These are phyloP conservation scores for Monosporascus sp. DNA, from an alignment of 2,329 filamentous ascomycete genomes.

Conservation along the genomic window DNA sequence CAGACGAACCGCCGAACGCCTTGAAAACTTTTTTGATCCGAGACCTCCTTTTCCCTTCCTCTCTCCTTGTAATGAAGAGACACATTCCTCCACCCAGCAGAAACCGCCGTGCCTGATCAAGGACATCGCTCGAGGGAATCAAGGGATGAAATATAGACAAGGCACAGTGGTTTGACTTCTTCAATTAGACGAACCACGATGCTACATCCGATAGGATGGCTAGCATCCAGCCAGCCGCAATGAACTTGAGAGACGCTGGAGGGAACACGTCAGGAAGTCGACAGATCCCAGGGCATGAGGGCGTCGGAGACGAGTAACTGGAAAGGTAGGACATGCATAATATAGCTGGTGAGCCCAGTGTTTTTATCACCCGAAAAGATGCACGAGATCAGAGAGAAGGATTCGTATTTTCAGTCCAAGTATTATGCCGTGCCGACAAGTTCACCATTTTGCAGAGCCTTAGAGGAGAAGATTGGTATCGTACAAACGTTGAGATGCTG, in stretches of 20 bases:
- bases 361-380: not conserved
- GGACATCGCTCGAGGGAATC: too few species aligned
- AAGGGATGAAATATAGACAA: too few species aligned
- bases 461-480: slow-evolving; percentile 20
- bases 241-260: not conserved
- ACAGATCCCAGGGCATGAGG: not conserved
- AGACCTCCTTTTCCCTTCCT: too few species aligned
- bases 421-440: not conserved
- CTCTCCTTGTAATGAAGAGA: too few species aligned
- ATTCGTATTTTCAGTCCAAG: not conserved
- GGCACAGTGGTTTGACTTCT: too few species aligned
- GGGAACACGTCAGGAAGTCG: not conserved
- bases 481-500: slow-evolving; percentile 14
- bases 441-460: slow-evolving; percentile 10
- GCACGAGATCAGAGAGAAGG: not conserved
- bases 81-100: too few species aligned
- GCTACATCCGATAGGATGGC: too few species aligned
- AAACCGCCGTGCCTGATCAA: too few species aligned
- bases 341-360: not conserved
- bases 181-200: too few species aligned
- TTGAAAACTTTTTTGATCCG: not conserved
- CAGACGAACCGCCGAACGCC: not conserved
- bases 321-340: not conserved
- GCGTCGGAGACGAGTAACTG: not conserved
- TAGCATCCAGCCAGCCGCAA: not conserved